These are phyloP conservation scores for Xylariaceae sp. DNA, from an alignment of 2,329 filamentous ascomycete species.

Conservation along the genomic window DNA sequence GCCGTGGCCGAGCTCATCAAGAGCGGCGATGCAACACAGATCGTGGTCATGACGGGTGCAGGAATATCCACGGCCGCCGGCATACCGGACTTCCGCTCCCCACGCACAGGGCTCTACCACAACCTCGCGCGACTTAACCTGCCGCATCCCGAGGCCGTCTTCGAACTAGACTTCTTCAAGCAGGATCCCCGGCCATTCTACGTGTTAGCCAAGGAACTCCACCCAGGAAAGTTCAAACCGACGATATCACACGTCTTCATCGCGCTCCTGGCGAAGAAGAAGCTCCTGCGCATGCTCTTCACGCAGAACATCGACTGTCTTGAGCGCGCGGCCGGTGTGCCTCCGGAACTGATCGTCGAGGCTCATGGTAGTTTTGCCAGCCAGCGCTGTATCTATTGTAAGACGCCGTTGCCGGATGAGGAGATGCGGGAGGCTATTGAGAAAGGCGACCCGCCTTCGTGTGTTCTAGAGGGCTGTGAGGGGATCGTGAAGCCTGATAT, in stretches of 20 bases:
- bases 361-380: conserved; percentile 93
- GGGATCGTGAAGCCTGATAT: conserved; percentile 92
- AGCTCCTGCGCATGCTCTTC: conserved; percentile 77
- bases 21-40: conserved; percentile 59
- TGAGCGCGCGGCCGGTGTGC: conserved; percentile 81
- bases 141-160: conserved; percentile 87
- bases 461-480: conserved; percentile 56
- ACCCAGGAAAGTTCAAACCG: conserved; percentile 83
- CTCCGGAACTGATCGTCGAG: conserved; percentile 77
- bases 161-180: conserved; percentile 87
- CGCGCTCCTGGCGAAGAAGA: conserved; percentile 73
- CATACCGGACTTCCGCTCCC: conserved; percentile 91
- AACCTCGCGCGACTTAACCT: conserved; percentile 84
- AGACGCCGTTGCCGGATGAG: conserved; percentile 64
- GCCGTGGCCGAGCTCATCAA: conserved; percentile 79
- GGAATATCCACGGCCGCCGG: conserved; percentile 76
- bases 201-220: conserved; percentile 83
- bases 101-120: conserved; percentile 87
- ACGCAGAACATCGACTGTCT: conserved; percentile 98
- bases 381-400: conserved; percentile 90
- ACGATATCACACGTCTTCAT: conserved; percentile 91
- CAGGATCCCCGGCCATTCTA: conserved; percentile 87
- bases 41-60: conserved; percentile 88
- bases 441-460: conserved; percentile 66
- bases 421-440: conserved; percentile 69